phyloP scores from a whole-genome alignment of 352 stramenopile species.

The Phytophthora rubi region DNA sequence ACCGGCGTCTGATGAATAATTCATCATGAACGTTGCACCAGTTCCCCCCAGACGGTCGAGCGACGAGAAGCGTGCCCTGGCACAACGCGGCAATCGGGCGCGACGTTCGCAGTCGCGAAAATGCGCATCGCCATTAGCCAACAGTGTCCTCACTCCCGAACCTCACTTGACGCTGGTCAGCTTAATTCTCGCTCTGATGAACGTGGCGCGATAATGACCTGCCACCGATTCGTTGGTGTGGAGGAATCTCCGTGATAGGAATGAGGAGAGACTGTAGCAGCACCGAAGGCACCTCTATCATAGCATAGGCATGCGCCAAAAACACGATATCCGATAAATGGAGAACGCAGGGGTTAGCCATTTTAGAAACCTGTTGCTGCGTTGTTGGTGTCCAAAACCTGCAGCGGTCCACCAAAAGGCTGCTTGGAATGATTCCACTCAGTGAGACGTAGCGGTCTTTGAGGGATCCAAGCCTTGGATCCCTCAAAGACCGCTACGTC shows the following conservation, averaged over 20 bases:
- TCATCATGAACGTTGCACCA: slow-evolving; percentile 8
- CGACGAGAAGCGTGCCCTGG: neutral
- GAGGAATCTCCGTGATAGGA: no score
- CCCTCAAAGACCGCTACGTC: neutral
- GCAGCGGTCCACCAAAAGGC: slow-evolving; percentile 2
- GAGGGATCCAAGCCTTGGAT: no score
- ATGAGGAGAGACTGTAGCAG: no score
- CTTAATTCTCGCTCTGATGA: neutral
- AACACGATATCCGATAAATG: neutral
- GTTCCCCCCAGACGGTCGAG: slow-evolving; percentile 12
- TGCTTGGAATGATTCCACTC: no score
- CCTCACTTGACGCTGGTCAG: neutral
- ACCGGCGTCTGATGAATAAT: slow-evolving; percentile 3
- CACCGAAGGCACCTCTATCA: no score
- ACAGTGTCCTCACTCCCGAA: neutral
- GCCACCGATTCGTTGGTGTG: no score
- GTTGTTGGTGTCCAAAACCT: neutral
- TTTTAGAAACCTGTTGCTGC: neutral
- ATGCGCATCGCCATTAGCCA: slow-evolving; percentile 1
- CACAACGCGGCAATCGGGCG: no score
- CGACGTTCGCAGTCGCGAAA: neutral
- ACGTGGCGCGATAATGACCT: neutral
- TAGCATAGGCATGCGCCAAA: no score
- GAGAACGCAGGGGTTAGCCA: neutral
- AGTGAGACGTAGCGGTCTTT: no score